Conservation (phyloP, 192 early-diverging fungal species). For the Jimgerdemannia lactiflua region DNA sequence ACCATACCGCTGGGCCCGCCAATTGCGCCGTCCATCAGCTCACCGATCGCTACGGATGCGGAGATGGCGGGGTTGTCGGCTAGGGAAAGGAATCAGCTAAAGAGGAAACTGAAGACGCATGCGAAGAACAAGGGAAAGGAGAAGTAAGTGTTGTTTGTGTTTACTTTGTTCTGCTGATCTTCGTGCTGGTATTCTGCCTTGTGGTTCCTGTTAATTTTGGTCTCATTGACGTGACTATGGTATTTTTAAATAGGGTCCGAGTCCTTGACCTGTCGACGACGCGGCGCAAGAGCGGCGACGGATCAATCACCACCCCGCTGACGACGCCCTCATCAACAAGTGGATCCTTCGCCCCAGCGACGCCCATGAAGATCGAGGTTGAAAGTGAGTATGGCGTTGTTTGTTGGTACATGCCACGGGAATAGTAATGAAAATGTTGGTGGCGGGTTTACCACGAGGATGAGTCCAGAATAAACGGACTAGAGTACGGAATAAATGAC, state of each 20-base stretch:
- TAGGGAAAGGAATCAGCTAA: slow-evolving; percentile 83
- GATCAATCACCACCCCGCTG: neutral
- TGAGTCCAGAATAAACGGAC: too few species aligned
- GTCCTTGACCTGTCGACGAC: slow-evolving; percentile 29
- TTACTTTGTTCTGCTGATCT: slow-evolving; percentile 48
- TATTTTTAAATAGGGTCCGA: slow-evolving; percentile 37
- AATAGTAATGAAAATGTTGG: neutral
- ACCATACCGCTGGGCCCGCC: slow-evolving; percentile 12
- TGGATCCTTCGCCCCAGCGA: slow-evolving; percentile 13
- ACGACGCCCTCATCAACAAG: neutral
- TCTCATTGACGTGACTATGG: too few species aligned
- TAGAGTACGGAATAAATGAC: neutral
- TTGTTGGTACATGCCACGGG: neutral
- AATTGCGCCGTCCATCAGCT: slow-evolving; percentile 24
- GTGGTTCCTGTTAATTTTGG: neutral
- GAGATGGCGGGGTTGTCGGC: slow-evolving; percentile 83
- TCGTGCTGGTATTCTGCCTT: neutral
- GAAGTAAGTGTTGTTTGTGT: slow-evolving; percentile 52
- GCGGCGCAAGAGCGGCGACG: slow-evolving; percentile 14
- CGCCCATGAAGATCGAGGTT: slow-evolving; percentile 30
- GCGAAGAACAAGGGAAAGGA: slow-evolving; percentile 71
- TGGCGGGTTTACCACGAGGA: too few species aligned
- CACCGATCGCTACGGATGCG: slow-evolving; percentile 33
- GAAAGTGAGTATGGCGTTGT: slow-evolving; percentile 11
- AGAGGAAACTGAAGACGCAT: slow-evolving; percentile 82